Conservation (phyloP, 2,329 filamentous ascomycete species). For the Colletotrichum camelliae region DNA sequence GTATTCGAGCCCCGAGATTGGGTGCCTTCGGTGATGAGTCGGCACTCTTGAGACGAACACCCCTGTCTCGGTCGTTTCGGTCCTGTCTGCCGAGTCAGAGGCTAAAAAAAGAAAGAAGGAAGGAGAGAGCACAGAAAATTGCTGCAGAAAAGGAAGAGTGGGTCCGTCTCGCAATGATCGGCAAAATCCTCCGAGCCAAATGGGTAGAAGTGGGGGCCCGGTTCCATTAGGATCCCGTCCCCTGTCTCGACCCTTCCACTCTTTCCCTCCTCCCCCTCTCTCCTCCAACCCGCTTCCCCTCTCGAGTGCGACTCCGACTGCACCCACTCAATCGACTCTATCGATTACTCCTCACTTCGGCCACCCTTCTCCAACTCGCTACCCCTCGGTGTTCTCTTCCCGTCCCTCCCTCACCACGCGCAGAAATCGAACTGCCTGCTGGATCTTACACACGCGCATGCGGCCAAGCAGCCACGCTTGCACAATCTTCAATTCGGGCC, state of each 20-base stretch:
- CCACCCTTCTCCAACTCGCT: conserved; percentile 10
- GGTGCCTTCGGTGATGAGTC: not conserved
- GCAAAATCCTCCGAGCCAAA: not conserved
- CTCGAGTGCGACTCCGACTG: not conserved
- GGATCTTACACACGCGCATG: conserved; percentile 5
- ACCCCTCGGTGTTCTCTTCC: not conserved
- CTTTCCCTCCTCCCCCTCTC: not conserved
- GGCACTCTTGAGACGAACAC: not conserved
- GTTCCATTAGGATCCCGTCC: not conserved
- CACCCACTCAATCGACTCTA: not conserved
- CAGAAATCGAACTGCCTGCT: not conserved
- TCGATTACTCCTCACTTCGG: not conserved
- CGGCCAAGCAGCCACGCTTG: not conserved
- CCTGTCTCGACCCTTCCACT: not conserved
- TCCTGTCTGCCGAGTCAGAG: not conserved
- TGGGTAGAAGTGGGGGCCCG: not conserved
- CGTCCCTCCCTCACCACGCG: not conserved
- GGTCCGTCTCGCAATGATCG: conserved; percentile 1
- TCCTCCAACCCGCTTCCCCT: not conserved
- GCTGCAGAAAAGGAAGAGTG: not conserved
- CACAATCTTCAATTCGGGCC: conserved; percentile 2
- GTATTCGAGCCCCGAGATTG: not conserved
- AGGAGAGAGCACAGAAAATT: not conserved
- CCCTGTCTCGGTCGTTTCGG: conserved; percentile 15
- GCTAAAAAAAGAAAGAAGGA: not conserved